Evolutionary conservation across 2,329 filamentous ascomycete genomes (phyloP), one percentile per base, ranked within the genome.

Genomic region (Penicillium sp.): DNA sequence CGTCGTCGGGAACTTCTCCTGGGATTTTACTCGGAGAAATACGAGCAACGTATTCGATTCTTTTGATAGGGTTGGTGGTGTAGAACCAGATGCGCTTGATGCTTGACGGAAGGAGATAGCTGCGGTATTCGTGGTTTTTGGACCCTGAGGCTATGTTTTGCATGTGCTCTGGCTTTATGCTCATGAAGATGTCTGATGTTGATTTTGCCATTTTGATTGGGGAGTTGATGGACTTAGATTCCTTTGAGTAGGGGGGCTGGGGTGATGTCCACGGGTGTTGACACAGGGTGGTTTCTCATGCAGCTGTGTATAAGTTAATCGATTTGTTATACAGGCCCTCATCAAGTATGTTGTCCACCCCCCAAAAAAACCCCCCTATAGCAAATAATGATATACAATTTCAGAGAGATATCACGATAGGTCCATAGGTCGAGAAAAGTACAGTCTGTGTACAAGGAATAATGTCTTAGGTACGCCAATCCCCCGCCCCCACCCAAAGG

Each of bases 11-110:
- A 20, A 85, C 78, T 58, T 84, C 74, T 0, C 78, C 81, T 1
- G 78, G 78, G n/a, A 64, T 55, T 64, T 79, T 78, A 0, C 78
- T 74, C 0, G 73, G 68, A 0, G 81, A 76, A 16, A 87, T 77
- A 11, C 77, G 77, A 14, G 83, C 84, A 79, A 88, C 85, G 64
- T 87, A 86, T 50, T 75, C 79, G 9, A 88, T 69, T 53, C 81
- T 71, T n/a, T 71, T 76, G 10, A 70, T 65, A 1, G 77, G 81
- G 32, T 65, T 72, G 16, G 75, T 82, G 16, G 78, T 76, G 61
- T 86, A 85, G 16, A 88, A 75, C 86, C 86, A 89, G 62, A 87
- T 77, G n/a, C 85, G 83, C 18, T 71, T 75, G 5, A 86, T 82
- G 16, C 78, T 75, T 3, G 74, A 66, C 11, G 56, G 57, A 2